These are phyloP conservation scores for Zymoseptoria ardabiliae DNA, from an alignment of 2,329 filamentous ascomycete genomes.

Conservation along the genomic window DNA sequence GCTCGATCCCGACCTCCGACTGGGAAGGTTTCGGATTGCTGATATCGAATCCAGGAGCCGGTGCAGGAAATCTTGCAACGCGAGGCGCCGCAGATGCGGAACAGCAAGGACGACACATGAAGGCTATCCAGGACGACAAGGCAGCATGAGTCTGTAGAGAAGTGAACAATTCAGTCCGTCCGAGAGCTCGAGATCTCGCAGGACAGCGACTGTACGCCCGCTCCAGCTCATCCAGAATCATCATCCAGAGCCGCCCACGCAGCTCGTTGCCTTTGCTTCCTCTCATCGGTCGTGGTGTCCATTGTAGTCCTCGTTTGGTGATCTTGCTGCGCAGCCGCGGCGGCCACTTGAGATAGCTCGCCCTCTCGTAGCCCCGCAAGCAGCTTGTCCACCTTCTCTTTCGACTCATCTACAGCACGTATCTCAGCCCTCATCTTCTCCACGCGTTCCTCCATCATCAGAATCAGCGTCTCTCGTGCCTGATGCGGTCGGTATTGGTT, in stretches of 20 bases:
- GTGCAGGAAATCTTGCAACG: slow-evolving; percentile 22
- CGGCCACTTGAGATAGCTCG: slow-evolving; percentile 11
- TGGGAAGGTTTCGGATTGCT: background rate
- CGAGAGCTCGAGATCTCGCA: background rate
- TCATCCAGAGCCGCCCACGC: slow-evolving; percentile 34
- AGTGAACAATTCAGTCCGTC: background rate
- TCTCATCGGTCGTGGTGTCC: slow-evolving; percentile 17
- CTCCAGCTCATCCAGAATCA: slow-evolving; percentile 20
- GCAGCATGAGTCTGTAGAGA: background rate
- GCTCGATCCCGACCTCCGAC: background rate
- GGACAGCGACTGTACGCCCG: too few species aligned
- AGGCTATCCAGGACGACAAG: slow-evolving; percentile 15
- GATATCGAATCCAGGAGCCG: slow-evolving; percentile 18
- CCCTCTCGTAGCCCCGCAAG: slow-evolving; percentile 54
- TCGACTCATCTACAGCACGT: slow-evolving; percentile 56
- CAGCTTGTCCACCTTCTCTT: slow-evolving; percentile 64
- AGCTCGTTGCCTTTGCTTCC: slow-evolving; percentile 24
- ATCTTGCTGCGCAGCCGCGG: slow-evolving; percentile 3
- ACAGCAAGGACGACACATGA: slow-evolving; percentile 19
- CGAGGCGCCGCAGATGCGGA: slow-evolving; percentile 21
- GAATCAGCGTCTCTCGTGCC: slow-evolving; percentile 77
- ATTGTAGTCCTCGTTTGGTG: background rate
- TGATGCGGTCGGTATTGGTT: slow-evolving; percentile 95
- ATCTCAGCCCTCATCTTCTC: slow-evolving; percentile 68
- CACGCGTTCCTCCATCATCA: slow-evolving; percentile 80